These are phyloP conservation scores for Corchorus capsularis DNA, from an alignment of 345 rosid species.

Conservation along the genomic window DNA sequence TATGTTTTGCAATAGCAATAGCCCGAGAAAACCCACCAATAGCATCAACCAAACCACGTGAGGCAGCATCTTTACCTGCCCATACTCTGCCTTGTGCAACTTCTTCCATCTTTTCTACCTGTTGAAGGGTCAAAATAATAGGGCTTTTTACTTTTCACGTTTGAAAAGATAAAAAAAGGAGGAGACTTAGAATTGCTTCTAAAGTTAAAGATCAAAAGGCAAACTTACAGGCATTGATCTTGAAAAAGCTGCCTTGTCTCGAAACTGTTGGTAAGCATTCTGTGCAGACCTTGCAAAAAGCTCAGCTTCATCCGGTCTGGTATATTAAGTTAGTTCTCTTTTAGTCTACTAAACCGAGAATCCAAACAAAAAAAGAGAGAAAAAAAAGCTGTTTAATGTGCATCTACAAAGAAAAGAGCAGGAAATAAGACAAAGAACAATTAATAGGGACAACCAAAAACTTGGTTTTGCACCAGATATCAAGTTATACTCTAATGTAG, in stretches of 20 bases:
- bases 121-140: constrained; percentile 1
- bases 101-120: constrained; percentile 92
- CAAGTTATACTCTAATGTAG: neutral
- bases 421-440: neutral
- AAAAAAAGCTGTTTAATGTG: constrained; percentile 1
- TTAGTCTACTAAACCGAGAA: constrained; percentile 7
- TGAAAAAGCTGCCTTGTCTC: constrained; percentile 85
- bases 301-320: constrained; percentile 90
- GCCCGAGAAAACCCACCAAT: constrained; percentile 88
- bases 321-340: constrained; percentile 23
- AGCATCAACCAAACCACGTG: constrained; percentile 82
- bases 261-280: constrained; percentile 75
- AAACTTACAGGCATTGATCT: constrained; percentile 81
- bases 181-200: neutral
- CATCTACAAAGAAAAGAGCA: neutral
- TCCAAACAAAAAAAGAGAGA: neutral
- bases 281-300: constrained; percentile 85
- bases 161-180: neutral
- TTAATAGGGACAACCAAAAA: neutral
- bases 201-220: constrained; percentile 8
- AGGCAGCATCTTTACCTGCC: constrained; percentile 90
- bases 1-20: constrained; percentile 82
- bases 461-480: neutral
- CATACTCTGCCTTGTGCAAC: constrained; percentile 99
- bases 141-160: neutral